phyloP scores from a whole-genome alignment of 305 asterid species.

The Fraxinus floribunda region DNA sequence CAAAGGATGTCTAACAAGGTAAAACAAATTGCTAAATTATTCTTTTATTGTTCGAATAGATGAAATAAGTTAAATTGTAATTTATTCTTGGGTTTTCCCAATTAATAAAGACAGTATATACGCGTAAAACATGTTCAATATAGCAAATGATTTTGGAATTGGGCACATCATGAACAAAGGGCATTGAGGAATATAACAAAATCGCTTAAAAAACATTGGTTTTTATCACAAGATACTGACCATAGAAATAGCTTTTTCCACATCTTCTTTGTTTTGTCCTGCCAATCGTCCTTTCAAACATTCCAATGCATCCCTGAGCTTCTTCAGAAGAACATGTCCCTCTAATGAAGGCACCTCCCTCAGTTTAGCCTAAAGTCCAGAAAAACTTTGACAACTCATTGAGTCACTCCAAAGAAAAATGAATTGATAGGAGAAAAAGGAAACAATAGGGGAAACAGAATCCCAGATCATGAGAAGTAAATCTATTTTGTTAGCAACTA shows the following conservation, averaged over 20 bases:
- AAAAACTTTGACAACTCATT: slow-evolving; percentile 1
- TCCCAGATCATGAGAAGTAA: neutral
- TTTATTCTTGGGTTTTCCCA: neutral
- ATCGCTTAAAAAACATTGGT: neutral
- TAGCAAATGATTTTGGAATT: neutral
- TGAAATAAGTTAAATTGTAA: neutral
- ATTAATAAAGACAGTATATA: neutral
- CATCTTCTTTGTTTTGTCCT: slow-evolving; percentile 82
- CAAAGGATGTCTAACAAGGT: neutral
- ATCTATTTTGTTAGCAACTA: neutral
- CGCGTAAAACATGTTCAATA: neutral
- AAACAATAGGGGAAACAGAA: neutral
- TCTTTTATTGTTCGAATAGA: neutral
- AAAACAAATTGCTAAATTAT: neutral
- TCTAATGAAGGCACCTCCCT: slow-evolving; percentile 90
- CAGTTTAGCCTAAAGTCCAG: slow-evolving; percentile 69
- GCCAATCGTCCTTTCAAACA: slow-evolving; percentile 76
- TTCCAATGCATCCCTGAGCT: slow-evolving; percentile 96
- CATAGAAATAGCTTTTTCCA: slow-evolving; percentile 86
- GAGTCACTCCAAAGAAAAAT: neutral
- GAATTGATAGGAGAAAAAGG: neutral
- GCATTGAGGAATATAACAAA: neutral
- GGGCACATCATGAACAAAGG: neutral
- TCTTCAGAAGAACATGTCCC: slow-evolving; percentile 95
- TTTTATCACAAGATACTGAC: slow-evolving; percentile 38